These are phyloP conservation scores for Podaxis sp. DNA, from an alignment of 768 basidiomycete species.

Conservation along the genomic window DNA sequence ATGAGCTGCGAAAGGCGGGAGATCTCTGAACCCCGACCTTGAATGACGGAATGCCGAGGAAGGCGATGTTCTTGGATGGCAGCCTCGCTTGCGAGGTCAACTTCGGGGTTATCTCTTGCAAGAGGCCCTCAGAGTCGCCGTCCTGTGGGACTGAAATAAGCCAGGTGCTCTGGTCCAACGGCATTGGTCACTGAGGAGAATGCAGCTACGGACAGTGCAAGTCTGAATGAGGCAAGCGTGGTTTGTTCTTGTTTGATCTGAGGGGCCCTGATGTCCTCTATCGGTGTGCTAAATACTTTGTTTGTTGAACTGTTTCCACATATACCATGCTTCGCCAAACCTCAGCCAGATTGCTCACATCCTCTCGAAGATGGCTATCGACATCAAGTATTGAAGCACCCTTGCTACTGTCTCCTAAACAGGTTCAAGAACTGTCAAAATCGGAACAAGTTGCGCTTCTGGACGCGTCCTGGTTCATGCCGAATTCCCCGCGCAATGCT, in stretches of 20 bases:
- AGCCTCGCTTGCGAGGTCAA: conserved; percentile 57
- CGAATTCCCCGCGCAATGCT: conserved; percentile 72
- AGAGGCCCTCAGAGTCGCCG: conserved; percentile 77
- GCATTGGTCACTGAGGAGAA: conserved; percentile 52
- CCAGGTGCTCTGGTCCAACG: conserved; percentile 96
- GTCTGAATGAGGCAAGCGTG: conserved; percentile 10
- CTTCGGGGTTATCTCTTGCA: conserved; percentile 65
- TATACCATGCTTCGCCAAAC: conserved; percentile 10
- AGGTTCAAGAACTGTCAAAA: conserved; percentile 39
- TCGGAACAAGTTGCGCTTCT: conserved; percentile 44
- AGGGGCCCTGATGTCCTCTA: background rate
- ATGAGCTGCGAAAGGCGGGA: conserved; percentile 17
- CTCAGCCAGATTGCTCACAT: conserved; percentile 2
- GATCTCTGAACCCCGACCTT: conserved; percentile 57
- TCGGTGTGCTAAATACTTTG: background rate
- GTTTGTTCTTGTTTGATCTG: conserved; percentile 20
- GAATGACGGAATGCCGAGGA: conserved; percentile 80
- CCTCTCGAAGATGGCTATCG: conserved; percentile 37
- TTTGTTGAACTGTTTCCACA: background rate
- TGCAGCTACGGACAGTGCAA: conserved; percentile 14
- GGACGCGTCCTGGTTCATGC: conserved; percentile 96
- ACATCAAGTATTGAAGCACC: conserved; percentile 32
- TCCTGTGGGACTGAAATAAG: conserved; percentile 83
- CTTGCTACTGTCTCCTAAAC: conserved; percentile 51
- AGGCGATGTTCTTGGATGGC: conserved; percentile 51